phyloP scores from a whole-genome alignment of 2,329 filamentous ascomycete genomes.

The Escovopsis sp. region DNA sequence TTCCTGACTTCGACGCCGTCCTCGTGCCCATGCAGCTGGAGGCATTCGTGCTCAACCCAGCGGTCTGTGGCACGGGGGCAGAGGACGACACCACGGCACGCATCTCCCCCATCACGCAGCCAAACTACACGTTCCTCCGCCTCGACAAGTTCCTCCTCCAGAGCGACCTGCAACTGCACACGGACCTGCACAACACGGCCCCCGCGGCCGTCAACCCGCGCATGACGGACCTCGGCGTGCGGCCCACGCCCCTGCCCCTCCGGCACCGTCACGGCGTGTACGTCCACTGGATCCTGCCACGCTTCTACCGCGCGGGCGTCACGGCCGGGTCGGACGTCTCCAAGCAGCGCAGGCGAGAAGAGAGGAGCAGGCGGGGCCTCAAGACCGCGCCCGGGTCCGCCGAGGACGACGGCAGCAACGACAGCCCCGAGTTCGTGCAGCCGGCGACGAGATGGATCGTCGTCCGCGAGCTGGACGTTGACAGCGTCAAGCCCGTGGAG shows the following conservation, averaged over 20 bases:
- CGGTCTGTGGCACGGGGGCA: constrained; percentile 12
- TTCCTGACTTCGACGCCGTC: background rate
- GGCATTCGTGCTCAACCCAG: constrained; percentile 16
- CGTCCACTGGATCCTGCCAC: constrained; percentile 27
- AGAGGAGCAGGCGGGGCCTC: constrained; percentile 3
- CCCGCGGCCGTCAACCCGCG: constrained; percentile 20
- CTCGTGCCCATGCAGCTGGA: constrained; percentile 19
- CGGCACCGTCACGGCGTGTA: constrained; percentile 24
- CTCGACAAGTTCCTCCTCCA: constrained; percentile 21
- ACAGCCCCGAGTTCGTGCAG: constrained; percentile 7
- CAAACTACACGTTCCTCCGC: constrained; percentile 30
- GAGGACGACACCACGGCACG: constrained; percentile 9
- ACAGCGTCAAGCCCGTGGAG: constrained; percentile 6
- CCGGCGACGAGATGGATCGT: constrained; percentile 24
- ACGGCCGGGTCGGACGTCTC: constrained; percentile 2
- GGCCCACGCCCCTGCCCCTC: constrained; percentile 2
- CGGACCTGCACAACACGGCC: constrained; percentile 21
- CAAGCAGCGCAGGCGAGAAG: background rate
- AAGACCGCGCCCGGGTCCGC: background rate
- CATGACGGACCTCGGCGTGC: constrained; percentile 30
- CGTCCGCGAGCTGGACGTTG: constrained; percentile 15
- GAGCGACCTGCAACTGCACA: constrained; percentile 21
- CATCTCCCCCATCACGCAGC: constrained; percentile 29
- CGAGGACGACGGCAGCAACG: background rate
- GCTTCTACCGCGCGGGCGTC: constrained; percentile 19